Evolutionary conservation across 108 stramenopile genomes (phyloP), one percentile per base, ranked within the genome.

Genomic region (Conticribra weissflogii): DNA sequence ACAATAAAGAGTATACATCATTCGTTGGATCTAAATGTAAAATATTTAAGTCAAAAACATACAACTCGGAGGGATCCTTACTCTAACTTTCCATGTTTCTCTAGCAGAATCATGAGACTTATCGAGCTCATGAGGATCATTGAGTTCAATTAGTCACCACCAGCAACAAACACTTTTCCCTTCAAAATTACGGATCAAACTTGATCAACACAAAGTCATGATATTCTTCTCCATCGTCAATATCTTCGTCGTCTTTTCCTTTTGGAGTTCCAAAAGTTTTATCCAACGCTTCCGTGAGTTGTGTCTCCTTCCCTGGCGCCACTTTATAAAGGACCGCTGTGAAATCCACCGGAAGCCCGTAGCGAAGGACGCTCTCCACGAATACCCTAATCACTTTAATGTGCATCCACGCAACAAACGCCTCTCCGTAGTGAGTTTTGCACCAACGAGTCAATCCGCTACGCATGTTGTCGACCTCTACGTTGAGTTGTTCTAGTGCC

Each of bases 321-420:
- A 92, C 88, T 81, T 94, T 90, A 81, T 92, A 92, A 45, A 96
- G 77, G 8, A 93, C 93, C n/a, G 95, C 86, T 0, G 92, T 92
- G 59, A 96, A 95, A 74, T 98, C 94, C 16, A 96, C 94, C 15
- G 98, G 98, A 18, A 98, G 82, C 31, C 98, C 98, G 60, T 98
- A 98, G 44, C 97, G 91, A 27, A 98, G 74, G 15, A 98, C 96
- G 70, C 89, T 89, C 86, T 98, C 98, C 28, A 96, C 94, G 82
- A 98, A 98, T 14, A 95, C 96, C 24, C 96, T 92, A 62, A 98
- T 95, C 31, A 97, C 91, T 84, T 98, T 98, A 54, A 98, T 85
- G 79, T 98, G 98, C 88, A 98, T 94, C 98, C 98, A 98, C 2
- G 96, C 96, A 22, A 91, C 93, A 65, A 95, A 97, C 24, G 94